These are phyloP conservation scores for Nasturtium officinale DNA, from an alignment of 345 rosid genomes.

Conservation along the genomic window DNA sequence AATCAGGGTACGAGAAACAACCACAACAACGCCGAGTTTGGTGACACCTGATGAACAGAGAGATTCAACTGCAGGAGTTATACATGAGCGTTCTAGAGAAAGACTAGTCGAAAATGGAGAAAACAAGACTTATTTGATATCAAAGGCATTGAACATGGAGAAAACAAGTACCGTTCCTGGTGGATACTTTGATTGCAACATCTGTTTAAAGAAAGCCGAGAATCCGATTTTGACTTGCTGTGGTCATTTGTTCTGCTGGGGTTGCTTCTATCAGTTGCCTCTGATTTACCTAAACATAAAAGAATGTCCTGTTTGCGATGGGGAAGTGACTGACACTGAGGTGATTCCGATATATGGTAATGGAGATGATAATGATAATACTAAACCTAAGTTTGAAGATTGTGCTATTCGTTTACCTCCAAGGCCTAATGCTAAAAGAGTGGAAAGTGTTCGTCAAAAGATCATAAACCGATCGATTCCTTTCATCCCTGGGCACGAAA, in stretches of 20 bases:
- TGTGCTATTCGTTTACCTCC: slow-evolving; percentile 52
- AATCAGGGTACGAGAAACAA: slow-evolving; percentile 42
- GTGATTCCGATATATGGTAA: slow-evolving; percentile 65
- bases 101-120: slow-evolving; percentile 35
- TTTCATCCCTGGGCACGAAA: slow-evolving; percentile 43
- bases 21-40: slow-evolving; percentile 25
- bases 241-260: slow-evolving; percentile 80
- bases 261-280: slow-evolving; percentile 60
- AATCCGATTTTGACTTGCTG: slow-evolving; percentile 68
- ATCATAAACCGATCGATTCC: slow-evolving; percentile 40
- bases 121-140: slow-evolving; percentile 47
- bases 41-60: slow-evolving; percentile 9
- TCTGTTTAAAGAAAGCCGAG: slow-evolving; percentile 57
- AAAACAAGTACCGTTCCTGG: slow-evolving; percentile 36
- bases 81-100: slow-evolving; percentile 42
- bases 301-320: slow-evolving; percentile 56
- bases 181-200: slow-evolving; percentile 54
- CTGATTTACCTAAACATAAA: slow-evolving; percentile 47
- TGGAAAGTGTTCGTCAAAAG: slow-evolving; percentile 58
- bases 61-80: slow-evolving; percentile 33
- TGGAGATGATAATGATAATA: slow-evolving; percentile 32
- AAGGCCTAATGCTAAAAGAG: slow-evolving; percentile 58
- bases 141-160: slow-evolving; percentile 56
- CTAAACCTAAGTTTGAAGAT: slow-evolving; percentile 42
- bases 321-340: slow-evolving; percentile 51